Evolutionary conservation across 345 rosid species (phyloP).

Genomic region (Gynandropsis gynandra): DNA sequence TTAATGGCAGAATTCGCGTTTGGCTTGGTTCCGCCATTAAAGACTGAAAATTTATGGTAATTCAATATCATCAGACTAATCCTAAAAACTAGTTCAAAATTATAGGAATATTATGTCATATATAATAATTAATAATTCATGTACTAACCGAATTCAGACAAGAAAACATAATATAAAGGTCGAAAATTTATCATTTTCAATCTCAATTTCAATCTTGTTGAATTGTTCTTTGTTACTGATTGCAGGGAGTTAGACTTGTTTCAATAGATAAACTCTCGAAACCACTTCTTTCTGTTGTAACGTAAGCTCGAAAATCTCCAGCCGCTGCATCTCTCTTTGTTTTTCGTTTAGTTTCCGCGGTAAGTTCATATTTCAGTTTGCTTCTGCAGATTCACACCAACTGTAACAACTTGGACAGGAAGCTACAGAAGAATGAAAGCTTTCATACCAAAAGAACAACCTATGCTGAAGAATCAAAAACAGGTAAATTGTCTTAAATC

Average conservation of each 20-base stretch:
- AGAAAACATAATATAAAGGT: no score
- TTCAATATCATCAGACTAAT: no score
- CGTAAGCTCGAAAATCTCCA: constrained; percentile 37
- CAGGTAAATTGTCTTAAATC: constrained; percentile 38
- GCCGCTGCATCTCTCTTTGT: background rate
- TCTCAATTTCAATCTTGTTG: constrained; percentile 1
- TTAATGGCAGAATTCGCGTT: background rate
- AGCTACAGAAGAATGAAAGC: constrained; percentile 68
- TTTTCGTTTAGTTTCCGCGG: background rate
- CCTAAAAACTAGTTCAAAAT: no score
- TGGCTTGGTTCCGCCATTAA: no score
- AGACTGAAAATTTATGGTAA: no score
- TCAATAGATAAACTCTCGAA: constrained; percentile 40
- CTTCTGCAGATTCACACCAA: constrained; percentile 59
- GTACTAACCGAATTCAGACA: no score
- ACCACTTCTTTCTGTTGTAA: constrained; percentile 59
- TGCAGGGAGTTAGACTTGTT: constrained; percentile 42
- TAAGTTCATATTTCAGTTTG: constrained; percentile 5
- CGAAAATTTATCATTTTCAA: background rate
- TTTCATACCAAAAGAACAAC: constrained; percentile 66
- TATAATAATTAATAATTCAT: no score
- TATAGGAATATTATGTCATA: no score
- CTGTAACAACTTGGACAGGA: constrained; percentile 79
- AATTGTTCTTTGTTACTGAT: constrained; percentile 14
- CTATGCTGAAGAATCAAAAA: constrained; percentile 53